Percentiles rank a stretch among this genome's conserved stretches.
Conservation (phyloP, 2,329 filamentous ascomycete species). For the Diaporthe ilicicola region DNA sequence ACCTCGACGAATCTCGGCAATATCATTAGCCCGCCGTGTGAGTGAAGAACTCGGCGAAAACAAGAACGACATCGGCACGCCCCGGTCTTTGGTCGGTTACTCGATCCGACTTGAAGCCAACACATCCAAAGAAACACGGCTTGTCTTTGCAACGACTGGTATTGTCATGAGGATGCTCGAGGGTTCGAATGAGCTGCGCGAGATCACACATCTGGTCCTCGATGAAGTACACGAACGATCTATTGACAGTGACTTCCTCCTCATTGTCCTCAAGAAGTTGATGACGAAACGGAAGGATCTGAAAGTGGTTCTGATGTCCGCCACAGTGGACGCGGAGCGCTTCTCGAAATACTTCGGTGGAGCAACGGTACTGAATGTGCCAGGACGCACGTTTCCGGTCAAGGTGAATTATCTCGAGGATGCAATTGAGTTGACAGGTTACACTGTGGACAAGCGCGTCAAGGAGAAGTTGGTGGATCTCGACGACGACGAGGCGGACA, state of each 20-base stretch:
- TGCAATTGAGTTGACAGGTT: constrained; percentile 86
- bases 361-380: constrained; percentile 88
- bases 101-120: constrained; percentile 94
- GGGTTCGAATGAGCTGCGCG: constrained; percentile 82
- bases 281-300: constrained; percentile 80
- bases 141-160: constrained; percentile 89
- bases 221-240: constrained; percentile 97
- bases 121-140: constrained; percentile 78
- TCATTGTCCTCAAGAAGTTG: constrained; percentile 89
- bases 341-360: constrained; percentile 89
- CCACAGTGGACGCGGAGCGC: constrained; percentile 90
- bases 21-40: constrained; percentile 90
- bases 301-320: constrained; percentile 96
- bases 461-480: constrained; percentile 67
- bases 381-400: constrained; percentile 93
- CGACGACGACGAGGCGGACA: constrained; percentile 64
- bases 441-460: constrained; percentile 63
- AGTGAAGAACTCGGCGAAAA: constrained; percentile 93
- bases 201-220: constrained; percentile 93
- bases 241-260: constrained; percentile 95
- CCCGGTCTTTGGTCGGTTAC: constrained; percentile 88
- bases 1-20: constrained; percentile 92
- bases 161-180: constrained; percentile 99
- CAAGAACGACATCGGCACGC: constrained; percentile 82
- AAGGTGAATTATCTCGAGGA: constrained; percentile 90